These are phyloP conservation scores for Wickerhamiella occidentalis DNA, from an alignment of 805 yeast genomes.

Conservation along the genomic window DNA sequence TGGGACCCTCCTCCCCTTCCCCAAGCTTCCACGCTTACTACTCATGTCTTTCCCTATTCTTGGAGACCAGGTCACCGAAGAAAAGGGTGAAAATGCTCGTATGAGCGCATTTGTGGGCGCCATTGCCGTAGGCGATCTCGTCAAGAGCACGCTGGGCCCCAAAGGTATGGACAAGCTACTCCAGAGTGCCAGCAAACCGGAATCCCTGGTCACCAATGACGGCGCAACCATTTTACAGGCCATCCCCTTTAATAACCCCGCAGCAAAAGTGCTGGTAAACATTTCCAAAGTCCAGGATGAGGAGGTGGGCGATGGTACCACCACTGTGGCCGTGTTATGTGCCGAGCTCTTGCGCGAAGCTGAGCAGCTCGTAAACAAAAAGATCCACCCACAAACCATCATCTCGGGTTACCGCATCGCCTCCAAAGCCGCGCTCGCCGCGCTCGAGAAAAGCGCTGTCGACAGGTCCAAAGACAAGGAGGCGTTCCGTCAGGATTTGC, in stretches of 20 bases:
- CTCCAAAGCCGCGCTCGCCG: slow-evolving; percentile 63
- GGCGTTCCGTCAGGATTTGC: slow-evolving; percentile 59
- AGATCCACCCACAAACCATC: slow-evolving; percentile 95
- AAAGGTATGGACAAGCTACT: slow-evolving; percentile 97
- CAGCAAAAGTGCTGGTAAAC: slow-evolving; percentile 91
- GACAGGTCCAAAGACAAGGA: slow-evolving; percentile 52
- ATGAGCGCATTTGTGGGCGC: slow-evolving; percentile 96
- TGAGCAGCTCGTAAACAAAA: slow-evolving; percentile 78
- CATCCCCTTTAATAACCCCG: slow-evolving; percentile 93
- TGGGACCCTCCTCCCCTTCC: background rate
- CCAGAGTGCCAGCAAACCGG: slow-evolving; percentile 63
- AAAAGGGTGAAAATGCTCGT: slow-evolving; percentile 95
- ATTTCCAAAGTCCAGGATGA: slow-evolving; percentile 94
- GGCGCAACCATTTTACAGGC: slow-evolving; percentile 94
- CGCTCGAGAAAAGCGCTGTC: slow-evolving; percentile 66
- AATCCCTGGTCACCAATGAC: slow-evolving; percentile 81
- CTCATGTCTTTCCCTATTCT: slow-evolving; percentile 74
- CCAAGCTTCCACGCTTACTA: background rate
- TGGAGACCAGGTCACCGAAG: slow-evolving; percentile 96
- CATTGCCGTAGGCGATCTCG: slow-evolving; percentile 96
- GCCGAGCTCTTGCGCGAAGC: slow-evolving; percentile 95
- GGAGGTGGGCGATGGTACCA: slow-evolving; percentile 97
- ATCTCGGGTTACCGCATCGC: slow-evolving; percentile 93
- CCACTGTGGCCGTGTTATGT: slow-evolving; percentile 86
- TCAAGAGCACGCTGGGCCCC: slow-evolving; percentile 89